Base-by-base conservation (phyloP, 495 filamentous ascomycete genomes). In the Aspergillus conjunctus region DNA sequence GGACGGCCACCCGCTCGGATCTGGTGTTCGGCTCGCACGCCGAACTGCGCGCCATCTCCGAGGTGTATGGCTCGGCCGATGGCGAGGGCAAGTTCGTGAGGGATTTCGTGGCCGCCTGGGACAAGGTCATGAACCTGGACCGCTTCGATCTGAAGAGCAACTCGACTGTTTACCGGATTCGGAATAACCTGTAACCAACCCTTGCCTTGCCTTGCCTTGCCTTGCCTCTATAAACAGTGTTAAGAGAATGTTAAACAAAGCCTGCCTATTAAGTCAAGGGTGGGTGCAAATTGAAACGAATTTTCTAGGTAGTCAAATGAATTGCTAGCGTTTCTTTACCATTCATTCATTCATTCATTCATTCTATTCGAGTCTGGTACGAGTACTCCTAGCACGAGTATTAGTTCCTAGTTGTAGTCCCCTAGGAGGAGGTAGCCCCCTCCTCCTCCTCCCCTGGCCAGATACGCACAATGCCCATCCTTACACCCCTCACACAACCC, bases 91-190 rank as follows among this genome's bases (percentile, higher is more conserved):
- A 86, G 79, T 84, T 91, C 43, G 79, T 84, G 46, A 83, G 82
- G 70, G 88, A 91, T 74, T 91, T 91, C 62, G 81, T 89, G 1
- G 78, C 77, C 17, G 86, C 83, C 20, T 91, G 87, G 88, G 72
- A 78, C 59, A 91, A 91, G 83, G 84, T 90, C 2, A 84, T 85
- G 82, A 85, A 88, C 65, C 67, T 88, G 65, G 88, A 90, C 63
- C 83, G 88, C 14, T 91, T 83, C 64, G 87, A 89, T 66, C 51
- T 87, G 56, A 62, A 53, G 41, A 7, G 9, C 1, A 41, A 46
- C 8, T 11, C 15, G 3, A 9, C 37, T n/a, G 37, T 41, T 41
- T n/a, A 41, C 12, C 37, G 37, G 11, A 41, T 41, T n/a, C 7
- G 12, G 37, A 41, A 41, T n/a, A 41, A 41, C 37, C 37, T 41